Evolutionary conservation across 257 asterid genomes (phyloP).

Genomic region (Prunella vulgaris): DNA sequence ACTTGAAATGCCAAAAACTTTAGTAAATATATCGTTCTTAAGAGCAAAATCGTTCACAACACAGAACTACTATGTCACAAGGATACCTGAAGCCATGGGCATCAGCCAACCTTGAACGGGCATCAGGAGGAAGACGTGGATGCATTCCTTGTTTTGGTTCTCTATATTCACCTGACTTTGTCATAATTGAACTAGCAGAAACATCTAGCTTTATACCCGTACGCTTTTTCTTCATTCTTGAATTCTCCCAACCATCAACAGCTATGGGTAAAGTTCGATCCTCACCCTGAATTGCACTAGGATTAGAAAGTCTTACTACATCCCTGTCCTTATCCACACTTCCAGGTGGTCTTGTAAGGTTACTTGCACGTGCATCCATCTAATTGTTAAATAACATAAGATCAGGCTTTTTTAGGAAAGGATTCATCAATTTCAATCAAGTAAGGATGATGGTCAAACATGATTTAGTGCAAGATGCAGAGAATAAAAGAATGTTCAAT

Average conservation of each 20-base stretch:
- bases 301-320: conserved; percentile 47
- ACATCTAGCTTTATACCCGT: conserved; percentile 75
- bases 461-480: conserved; percentile 5
- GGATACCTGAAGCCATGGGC: conserved; percentile 69
- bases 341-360: conserved; percentile 56
- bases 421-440: conserved; percentile 14
- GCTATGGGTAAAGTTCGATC: conserved; percentile 51
- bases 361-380: conserved; percentile 62
- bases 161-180: conserved; percentile 56
- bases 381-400: conserved; percentile 27
- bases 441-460: conserved; percentile 9
- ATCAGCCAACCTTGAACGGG: conserved; percentile 65
- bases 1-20: conserved; percentile 8
- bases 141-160: conserved; percentile 71
- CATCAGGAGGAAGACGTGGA: conserved; percentile 56
- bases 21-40: conserved; percentile 2
- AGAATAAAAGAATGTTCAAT: too few relatives aligned
- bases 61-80: conserved; percentile 3
- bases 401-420: conserved; percentile 25
- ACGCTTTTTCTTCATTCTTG: conserved; percentile 91
- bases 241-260: conserved; percentile 89
- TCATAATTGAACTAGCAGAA: conserved; percentile 37
- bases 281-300: conserved; percentile 54
- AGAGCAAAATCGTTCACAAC: conserved; percentile 11
- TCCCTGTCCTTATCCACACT: conserved; percentile 67